Conservation (phyloP, 2,329 filamentous ascomycete genomes). For the Trichoderma koningii region DNA sequence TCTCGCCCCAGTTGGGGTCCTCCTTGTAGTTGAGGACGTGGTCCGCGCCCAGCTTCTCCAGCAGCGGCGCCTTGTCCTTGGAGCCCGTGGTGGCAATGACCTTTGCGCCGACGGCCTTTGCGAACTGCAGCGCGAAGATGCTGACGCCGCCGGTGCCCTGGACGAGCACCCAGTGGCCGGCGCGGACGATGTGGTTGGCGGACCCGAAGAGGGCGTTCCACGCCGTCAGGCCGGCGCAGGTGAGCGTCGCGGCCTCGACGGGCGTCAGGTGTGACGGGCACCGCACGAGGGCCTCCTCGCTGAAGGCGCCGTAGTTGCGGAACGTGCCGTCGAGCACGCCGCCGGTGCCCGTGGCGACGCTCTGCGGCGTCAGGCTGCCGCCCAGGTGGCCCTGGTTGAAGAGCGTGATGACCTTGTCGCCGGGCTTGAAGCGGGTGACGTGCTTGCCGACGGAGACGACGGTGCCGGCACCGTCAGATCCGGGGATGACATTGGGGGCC, state of each 20-base stretch:
- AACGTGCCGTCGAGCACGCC: slow-evolving; percentile 69
- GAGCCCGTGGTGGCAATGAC: slow-evolving; percentile 54
- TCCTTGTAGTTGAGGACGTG: slow-evolving; percentile 55
- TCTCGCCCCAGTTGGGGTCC: slow-evolving; percentile 49
- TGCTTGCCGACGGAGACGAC: slow-evolving; percentile 54
- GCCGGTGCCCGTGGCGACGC: slow-evolving; percentile 61
- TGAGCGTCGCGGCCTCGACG: slow-evolving; percentile 58
- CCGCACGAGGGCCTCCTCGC: slow-evolving; percentile 66
- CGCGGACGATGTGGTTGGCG: slow-evolving; percentile 47
- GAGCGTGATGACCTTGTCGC: slow-evolving; percentile 60
- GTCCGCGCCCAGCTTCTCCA: slow-evolving; percentile 52
- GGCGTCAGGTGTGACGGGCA: slow-evolving; percentile 58
- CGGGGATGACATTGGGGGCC: slow-evolving; percentile 49
- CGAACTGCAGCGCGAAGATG: slow-evolving; percentile 64
- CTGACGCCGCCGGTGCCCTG: slow-evolving; percentile 72
- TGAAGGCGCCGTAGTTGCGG: slow-evolving; percentile 66
- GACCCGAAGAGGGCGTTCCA: slow-evolving; percentile 68
- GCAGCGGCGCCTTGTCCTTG: slow-evolving; percentile 45
- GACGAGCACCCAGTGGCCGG: slow-evolving; percentile 62
- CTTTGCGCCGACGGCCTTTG: slow-evolving; percentile 51
- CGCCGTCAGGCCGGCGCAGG: slow-evolving; percentile 63
- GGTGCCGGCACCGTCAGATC: slow-evolving; percentile 57
- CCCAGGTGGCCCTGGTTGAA: slow-evolving; percentile 60
- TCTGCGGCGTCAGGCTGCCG: slow-evolving; percentile 43
- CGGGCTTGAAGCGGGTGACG: slow-evolving; percentile 51